Base-by-base conservation (phyloP, 2,329 filamentous ascomycete genomes). In the Colletotrichum spaethianum region DNA sequence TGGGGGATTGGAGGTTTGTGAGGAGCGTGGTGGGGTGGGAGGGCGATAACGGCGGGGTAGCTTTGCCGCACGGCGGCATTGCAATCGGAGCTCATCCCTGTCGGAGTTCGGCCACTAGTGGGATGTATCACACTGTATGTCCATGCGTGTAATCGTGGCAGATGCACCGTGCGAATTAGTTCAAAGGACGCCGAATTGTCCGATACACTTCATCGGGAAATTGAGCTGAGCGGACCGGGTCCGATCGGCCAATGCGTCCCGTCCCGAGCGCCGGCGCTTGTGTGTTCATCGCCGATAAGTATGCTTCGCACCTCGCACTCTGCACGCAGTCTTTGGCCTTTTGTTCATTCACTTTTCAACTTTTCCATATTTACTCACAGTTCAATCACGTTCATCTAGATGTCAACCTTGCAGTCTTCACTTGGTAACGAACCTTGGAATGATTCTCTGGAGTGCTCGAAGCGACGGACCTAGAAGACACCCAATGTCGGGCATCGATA, bases 21-120 rank as follows among this genome's bases (percentile, higher is more conserved):
- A 57, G 9, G 59, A 50, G 23, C 28, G 9, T 60, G 36, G 61
- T 50, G 68, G 63, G 53, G 67, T n/a, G 12, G 63, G 26, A 16
- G n/a, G 26, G 64, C 59, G 59, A 69, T 63, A 59, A 53, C 59
- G 69, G 69, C 69, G 69, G 69, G 69, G 69, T 72, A 69, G 69
- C 69, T 55, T 36, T 68, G 59, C 57, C 40, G 28, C 26, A 42
- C 67, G 28, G 18, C 28, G 62, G 48, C 57, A 31, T 42, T 40
- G 50, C 36, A 36, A 56, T 71, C 57, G 69, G 64, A 68, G 68
- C 68, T 68, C 33, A 68, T 62, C 64, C 64, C 44, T 57, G 67
- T 53, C 53, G 68, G 4, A 46, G 26, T 52, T 59, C 68, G 63
- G 64, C 31, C n/a, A n/a, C n/a, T n/a, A n/a, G n/a, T n/a, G n/a